Percentiles rank a stretch among this genome's conserved stretches.
Conservation (phyloP, 768 basidiomycete species). For the Phanerodontia chrysosporium region DNA sequence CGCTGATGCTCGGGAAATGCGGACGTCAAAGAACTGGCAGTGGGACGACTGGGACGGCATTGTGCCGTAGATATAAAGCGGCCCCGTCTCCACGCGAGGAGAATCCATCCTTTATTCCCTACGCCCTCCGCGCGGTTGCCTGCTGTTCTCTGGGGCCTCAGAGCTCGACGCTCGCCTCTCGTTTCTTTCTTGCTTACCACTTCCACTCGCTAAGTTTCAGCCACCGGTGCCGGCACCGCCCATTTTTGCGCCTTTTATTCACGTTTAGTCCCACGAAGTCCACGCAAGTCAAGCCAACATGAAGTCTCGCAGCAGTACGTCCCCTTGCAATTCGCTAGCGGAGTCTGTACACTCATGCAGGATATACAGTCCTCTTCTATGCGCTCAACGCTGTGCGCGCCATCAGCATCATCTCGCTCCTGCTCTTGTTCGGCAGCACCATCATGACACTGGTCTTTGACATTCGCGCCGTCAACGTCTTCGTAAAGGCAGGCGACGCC, state of each 20-base stretch:
- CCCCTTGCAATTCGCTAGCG: not conserved
- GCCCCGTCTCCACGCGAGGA: conserved; percentile 3
- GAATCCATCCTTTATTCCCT: not conserved
- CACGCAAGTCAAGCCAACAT: not conserved
- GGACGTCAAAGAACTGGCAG: not conserved
- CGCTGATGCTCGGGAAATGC: not conserved
- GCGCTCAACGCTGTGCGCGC: conserved; percentile 74
- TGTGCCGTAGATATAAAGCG: conserved; percentile 1
- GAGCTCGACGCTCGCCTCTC: conserved; percentile 8
- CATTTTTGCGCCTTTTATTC: not conserved
- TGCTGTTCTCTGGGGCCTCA: not conserved
- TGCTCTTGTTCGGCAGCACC: conserved; percentile 78
- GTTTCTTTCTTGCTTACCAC: not conserved
- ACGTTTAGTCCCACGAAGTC: not conserved
- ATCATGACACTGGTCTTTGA: conserved; percentile 71
- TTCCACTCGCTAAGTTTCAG: not conserved
- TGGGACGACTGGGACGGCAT: not conserved
- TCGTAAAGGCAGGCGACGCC: conserved; percentile 31
- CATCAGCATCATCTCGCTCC: conserved; percentile 72
- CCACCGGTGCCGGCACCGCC: conserved; percentile 6
- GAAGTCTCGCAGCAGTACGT: conserved; percentile 10
- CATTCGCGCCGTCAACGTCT: conserved; percentile 69
- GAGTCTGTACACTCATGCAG: not conserved
- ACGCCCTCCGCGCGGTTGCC: conserved; percentile 6
- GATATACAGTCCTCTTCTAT: conserved; percentile 53